Base-by-base conservation (phyloP, 2,329 filamentous ascomycete genomes). In the Fulvia fulva region DNA sequence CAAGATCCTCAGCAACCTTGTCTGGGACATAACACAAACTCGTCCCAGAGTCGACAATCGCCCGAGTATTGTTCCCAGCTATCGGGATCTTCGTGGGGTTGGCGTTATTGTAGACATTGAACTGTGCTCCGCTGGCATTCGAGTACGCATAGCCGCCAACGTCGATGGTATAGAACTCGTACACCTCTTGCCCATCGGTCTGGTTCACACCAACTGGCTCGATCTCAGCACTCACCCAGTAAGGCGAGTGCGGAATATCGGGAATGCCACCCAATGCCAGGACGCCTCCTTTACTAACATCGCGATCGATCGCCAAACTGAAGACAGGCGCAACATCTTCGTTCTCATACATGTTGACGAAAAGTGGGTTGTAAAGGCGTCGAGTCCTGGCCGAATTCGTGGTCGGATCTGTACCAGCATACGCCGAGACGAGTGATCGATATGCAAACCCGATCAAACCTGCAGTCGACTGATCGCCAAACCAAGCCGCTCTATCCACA, bases 391-490 rank as follows among this genome's bases (percentile, higher is more conserved):
- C 28, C n/a, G 54, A 51, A 46, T 71, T 65, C 12, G 50, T 16
- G 19, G 51, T 57, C 1, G 68, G 65, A 46, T 70, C 59, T 16
- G 63, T 65, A 37, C 73, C 73, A 7, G 55, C 25, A 55, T 71
- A 74, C 25, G 76, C 73, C 22, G 74, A 76, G 0, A 80, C 82
- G 44, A 82, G 64, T 14, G 75, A 71, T 7, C 78, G 76, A 63
- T 81, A 83, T 1, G 74, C 79, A 12, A 84, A 72, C 0, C 81
- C 82, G 3, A 84, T 63, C 1, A 83, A 67, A 2, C 82, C 81
- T 25, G 75, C 77, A 1, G 77, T 77, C 41, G 21, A 53, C 4
- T 60, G 64, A 58, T 73, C 70, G 51, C 71, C 71, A 32, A 63
- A 61, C 71, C 71, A 73, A 8, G 63, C 67, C 1, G 69, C 71